phyloP scores from a whole-genome alignment of 2,329 filamentous ascomycete species.

The Penicillium sp. region DNA sequence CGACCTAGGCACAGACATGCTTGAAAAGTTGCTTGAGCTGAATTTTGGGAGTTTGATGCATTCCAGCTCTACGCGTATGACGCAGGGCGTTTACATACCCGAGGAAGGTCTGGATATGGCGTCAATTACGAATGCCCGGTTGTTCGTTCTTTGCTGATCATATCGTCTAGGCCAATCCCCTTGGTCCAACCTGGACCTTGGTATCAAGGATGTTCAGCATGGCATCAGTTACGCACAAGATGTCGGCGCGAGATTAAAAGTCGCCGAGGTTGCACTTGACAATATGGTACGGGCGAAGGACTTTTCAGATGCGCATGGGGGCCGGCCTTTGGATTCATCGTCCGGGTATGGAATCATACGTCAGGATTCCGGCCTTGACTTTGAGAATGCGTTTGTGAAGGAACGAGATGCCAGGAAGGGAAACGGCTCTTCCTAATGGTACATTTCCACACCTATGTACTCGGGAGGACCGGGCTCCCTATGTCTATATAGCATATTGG shows the following conservation, averaged over 20 bases:
- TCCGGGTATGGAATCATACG: slow-evolving; percentile 45
- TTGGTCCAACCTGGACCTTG: slow-evolving; percentile 44
- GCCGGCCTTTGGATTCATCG: slow-evolving; percentile 42
- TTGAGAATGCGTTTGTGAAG: slow-evolving; percentile 36
- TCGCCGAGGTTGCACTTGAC: slow-evolving; percentile 39
- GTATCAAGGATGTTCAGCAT: slow-evolving; percentile 46
- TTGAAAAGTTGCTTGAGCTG: slow-evolving; percentile 23
- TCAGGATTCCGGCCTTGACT: slow-evolving; percentile 37
- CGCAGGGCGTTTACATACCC: slow-evolving; percentile 23
- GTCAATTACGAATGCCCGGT: background rate
- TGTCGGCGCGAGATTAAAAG: slow-evolving; percentile 33
- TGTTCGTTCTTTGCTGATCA: background rate
- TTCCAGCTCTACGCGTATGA: slow-evolving; percentile 24
- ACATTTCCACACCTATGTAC: background rate
- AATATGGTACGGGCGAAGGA: slow-evolving; percentile 39
- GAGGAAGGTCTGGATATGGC: slow-evolving; percentile 14
- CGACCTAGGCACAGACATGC: slow-evolving; percentile 16
- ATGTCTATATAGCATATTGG: too few species aligned
- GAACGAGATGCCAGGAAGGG: slow-evolving; percentile 4
- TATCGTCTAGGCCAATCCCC: slow-evolving; percentile 21
- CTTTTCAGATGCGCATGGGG: slow-evolving; percentile 28
- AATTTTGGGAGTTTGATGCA: slow-evolving; percentile 25
- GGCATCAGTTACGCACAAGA: slow-evolving; percentile 40
- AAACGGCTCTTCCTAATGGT: background rate
- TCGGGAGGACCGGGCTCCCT: too few species aligned